These are phyloP conservation scores for Blepharisma undulans DNA, from an alignment of 169 alveolate genomes.

Conservation along the genomic window DNA sequence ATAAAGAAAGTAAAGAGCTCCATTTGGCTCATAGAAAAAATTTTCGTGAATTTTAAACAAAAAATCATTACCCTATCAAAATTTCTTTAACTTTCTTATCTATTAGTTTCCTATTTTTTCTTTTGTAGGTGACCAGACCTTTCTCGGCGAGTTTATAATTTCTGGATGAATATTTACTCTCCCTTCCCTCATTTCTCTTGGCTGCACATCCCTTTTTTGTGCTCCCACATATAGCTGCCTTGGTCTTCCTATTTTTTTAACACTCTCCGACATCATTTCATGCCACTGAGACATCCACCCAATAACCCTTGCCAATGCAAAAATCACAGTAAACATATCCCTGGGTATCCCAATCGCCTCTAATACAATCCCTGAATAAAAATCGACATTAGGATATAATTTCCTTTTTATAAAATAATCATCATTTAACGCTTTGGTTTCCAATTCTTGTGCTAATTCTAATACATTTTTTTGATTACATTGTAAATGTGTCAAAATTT, in stretches of 20 bases:
- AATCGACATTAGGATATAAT: constrained; percentile 93
- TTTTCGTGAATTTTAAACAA: neutral
- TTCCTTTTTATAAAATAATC: constrained; percentile 83
- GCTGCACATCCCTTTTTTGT: constrained; percentile 49
- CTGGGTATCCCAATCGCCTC: constrained; percentile 85
- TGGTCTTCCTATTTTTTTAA: constrained; percentile 79
- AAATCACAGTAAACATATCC: constrained; percentile 84
- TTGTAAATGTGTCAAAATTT: constrained; percentile 66
- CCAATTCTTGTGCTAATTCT: constrained; percentile 85
- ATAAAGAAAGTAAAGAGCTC: too few species aligned
- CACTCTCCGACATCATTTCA: constrained; percentile 80
- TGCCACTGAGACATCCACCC: constrained; percentile 91
- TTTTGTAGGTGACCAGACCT: constrained; percentile 19
- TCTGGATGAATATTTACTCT: neutral
- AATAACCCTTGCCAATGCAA: constrained; percentile 84
- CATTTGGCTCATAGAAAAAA: too few species aligned
- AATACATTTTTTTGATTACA: constrained; percentile 72
- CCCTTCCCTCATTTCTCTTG: neutral
- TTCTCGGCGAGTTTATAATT: neutral
- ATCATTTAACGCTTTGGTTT: constrained; percentile 78
- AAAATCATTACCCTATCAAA: neutral
- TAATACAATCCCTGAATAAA: constrained; percentile 87
- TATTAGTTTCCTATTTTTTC: neutral
- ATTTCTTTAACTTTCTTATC: neutral
- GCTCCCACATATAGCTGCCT: constrained; percentile 80